Evolutionary conservation across 306 rosid species (phyloP).

Genomic region (Trifolium subterraneum): DNA sequence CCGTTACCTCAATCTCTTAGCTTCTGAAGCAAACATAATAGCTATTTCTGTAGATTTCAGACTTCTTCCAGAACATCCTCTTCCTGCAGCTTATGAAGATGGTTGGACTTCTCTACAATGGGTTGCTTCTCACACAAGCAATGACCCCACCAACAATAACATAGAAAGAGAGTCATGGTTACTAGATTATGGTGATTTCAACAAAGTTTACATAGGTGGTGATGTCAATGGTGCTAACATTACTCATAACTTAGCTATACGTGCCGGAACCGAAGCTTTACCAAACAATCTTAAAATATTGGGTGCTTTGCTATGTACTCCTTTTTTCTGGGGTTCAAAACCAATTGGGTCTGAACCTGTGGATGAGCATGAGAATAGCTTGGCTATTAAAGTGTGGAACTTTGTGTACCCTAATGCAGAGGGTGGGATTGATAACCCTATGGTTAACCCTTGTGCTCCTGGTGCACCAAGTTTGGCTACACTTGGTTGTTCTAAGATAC

Average conservation of each 20-base stretch:
- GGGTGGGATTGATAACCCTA: slow-evolving; percentile 45
- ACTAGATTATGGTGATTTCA: slow-evolving; percentile 40
- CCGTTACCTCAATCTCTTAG: slow-evolving; percentile 22
- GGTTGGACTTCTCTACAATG: slow-evolving; percentile 51
- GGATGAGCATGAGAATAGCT: slow-evolving; percentile 24
- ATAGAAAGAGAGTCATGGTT: slow-evolving; percentile 39
- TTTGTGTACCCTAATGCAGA: slow-evolving; percentile 34
- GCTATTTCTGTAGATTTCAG: slow-evolving; percentile 41
- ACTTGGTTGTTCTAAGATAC: slow-evolving; percentile 48
- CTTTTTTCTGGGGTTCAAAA: slow-evolving; percentile 46
- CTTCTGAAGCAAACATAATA: slow-evolving; percentile 35
- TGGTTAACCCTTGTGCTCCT: slow-evolving; percentile 44
- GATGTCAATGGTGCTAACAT: slow-evolving; percentile 50
- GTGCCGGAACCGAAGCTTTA: slow-evolving; percentile 41
- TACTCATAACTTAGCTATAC: slow-evolving; percentile 44
- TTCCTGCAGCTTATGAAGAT: slow-evolving; percentile 49
- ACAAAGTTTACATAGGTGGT: slow-evolving; percentile 42
- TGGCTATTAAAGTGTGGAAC: slow-evolving; percentile 39
- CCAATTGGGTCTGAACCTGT: slow-evolving; percentile 43
- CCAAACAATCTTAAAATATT: slow-evolving; percentile 27
- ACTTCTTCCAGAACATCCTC: slow-evolving; percentile 50
- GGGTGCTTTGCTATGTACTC: slow-evolving; percentile 39
- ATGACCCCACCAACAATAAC: not conserved
- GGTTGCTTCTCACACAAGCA: slow-evolving; percentile 43
- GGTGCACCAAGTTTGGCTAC: slow-evolving; percentile 57